These are phyloP conservation scores for Ogataea nakhonphanomensis DNA, from an alignment of 805 yeast genomes.

Conservation along the genomic window DNA sequence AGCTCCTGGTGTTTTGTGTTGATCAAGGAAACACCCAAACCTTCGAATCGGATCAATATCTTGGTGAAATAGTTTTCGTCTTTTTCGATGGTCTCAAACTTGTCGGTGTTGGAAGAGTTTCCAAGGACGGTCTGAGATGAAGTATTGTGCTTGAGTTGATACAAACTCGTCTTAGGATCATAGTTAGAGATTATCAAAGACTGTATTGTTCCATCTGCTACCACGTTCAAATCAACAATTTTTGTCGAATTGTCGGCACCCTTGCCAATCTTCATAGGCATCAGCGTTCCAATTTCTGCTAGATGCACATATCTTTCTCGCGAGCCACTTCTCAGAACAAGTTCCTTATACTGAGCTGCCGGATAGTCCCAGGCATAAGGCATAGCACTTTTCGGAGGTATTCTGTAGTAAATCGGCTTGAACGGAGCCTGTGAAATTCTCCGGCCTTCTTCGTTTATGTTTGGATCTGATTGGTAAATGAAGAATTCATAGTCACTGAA, in stretches of 20 bases:
- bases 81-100: conserved; percentile 52
- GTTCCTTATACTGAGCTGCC: conserved; percentile 78
- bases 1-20: conserved; percentile 71
- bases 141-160: conserved; percentile 45
- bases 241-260: conserved; percentile 35
- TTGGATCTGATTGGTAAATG: conserved; percentile 83
- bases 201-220: conserved; percentile 95
- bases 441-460: conserved; percentile 60
- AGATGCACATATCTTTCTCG: conserved; percentile 76
- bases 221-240: conserved; percentile 83
- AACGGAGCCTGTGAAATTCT: conserved; percentile 53
- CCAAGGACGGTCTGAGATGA: conserved; percentile 23
- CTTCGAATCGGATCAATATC: conserved; percentile 67
- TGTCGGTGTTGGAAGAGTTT: conserved; percentile 34
- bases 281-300: conserved; percentile 88
- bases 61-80: conserved; percentile 53
- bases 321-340: conserved; percentile 68
- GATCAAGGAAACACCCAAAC: conserved; percentile 83
- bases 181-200: conserved; percentile 80
- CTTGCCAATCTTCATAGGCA: conserved; percentile 76
- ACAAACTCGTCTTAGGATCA: conserved; percentile 73
- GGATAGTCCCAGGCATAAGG: conserved; percentile 99
- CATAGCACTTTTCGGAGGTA: conserved; percentile 92
- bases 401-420: conserved; percentile 72
- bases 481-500: conserved; percentile 84